A percentile compares a stretch with the other conserved stretches of the same genome.
phyloP scores from a whole-genome alignment of 306 rosid species.

The Begonia fuchsioides region DNA sequence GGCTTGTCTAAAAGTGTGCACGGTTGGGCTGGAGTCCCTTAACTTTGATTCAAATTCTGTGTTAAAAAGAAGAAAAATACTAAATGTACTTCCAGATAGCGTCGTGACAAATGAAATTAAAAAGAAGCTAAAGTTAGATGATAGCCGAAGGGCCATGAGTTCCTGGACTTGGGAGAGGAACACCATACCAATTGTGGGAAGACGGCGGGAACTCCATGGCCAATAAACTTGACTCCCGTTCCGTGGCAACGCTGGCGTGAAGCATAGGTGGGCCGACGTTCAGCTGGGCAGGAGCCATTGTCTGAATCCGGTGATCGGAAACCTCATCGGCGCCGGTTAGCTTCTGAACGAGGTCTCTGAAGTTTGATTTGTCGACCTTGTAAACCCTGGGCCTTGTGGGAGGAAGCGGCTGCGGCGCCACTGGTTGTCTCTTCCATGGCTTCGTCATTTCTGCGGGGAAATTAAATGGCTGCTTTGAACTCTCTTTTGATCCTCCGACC shows the following conservation, averaged over 20 bases:
- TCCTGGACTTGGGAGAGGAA: constrained; percentile 27
- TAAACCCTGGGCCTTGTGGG: constrained; percentile 18
- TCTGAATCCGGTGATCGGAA: constrained; percentile 18
- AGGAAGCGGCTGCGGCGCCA: constrained; percentile 24
- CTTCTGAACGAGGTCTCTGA: constrained; percentile 37
- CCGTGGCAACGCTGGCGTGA: constrained; percentile 2
- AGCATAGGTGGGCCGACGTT: neutral
- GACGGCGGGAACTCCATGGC: constrained; percentile 34
- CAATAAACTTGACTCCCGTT: constrained; percentile 7
- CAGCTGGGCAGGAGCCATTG: constrained; percentile 7
- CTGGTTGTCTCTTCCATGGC: constrained; percentile 25
- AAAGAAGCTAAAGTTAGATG: constrained; percentile 7
- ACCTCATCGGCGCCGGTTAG: constrained; percentile 37
- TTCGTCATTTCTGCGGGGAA: constrained; percentile 9
- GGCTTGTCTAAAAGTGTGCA: too few species aligned
- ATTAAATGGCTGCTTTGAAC: constrained; percentile 5
- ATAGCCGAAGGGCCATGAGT: constrained; percentile 19
- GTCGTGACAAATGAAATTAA: too few species aligned
- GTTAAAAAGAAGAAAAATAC: too few species aligned
- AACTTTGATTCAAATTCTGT: too few species aligned
- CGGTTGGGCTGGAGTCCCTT: too few species aligned
- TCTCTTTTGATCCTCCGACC: neutral
- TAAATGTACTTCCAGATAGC: too few species aligned
- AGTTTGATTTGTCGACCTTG: constrained; percentile 34
- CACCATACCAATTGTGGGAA: constrained; percentile 29